A percentile compares a stretch with the other conserved stretches of the same genome.
Conservation (phyloP, 257 asterid genomes). For the Solanum chilense region DNA sequence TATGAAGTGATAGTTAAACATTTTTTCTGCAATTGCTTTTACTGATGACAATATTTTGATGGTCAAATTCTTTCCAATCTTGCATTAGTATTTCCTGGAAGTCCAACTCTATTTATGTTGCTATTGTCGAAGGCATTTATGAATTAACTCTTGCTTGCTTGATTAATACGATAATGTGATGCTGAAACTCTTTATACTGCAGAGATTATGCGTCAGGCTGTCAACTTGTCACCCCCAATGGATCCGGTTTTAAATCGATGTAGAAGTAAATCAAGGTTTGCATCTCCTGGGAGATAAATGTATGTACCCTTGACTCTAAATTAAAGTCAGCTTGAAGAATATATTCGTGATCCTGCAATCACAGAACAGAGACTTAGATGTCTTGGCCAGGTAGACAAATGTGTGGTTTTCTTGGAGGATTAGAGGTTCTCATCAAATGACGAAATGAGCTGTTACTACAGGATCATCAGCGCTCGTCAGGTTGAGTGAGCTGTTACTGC, state of each 20-base stretch:
- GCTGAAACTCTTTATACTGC: slow-evolving; percentile 10
- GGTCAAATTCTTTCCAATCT: neutral
- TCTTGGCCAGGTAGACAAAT: neutral
- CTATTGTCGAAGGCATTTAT: neutral
- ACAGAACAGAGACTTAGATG: neutral
- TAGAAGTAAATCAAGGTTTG: slow-evolving; percentile 54
- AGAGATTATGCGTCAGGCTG: slow-evolving; percentile 89
- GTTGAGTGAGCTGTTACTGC: neutral
- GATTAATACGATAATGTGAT: neutral
- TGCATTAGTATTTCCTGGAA: neutral
- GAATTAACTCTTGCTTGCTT: neutral
- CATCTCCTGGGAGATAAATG: slow-evolving; percentile 45
- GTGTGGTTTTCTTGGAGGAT: neutral
- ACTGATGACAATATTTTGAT: neutral
- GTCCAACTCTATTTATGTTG: neutral
- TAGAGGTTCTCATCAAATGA: neutral
- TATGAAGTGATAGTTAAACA: neutral
- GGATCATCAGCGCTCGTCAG: neutral
- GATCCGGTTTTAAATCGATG: slow-evolving; percentile 43
- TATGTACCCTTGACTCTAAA: neutral
- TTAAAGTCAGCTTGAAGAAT: neutral
- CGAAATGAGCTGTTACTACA: neutral
- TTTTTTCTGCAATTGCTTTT: neutral
- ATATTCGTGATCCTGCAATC: neutral
- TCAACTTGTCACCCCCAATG: slow-evolving; percentile 72